Evolutionary conservation across 2,329 filamentous ascomycete genomes (phyloP).

Genomic region (Pseudogymnoascus sp.): DNA sequence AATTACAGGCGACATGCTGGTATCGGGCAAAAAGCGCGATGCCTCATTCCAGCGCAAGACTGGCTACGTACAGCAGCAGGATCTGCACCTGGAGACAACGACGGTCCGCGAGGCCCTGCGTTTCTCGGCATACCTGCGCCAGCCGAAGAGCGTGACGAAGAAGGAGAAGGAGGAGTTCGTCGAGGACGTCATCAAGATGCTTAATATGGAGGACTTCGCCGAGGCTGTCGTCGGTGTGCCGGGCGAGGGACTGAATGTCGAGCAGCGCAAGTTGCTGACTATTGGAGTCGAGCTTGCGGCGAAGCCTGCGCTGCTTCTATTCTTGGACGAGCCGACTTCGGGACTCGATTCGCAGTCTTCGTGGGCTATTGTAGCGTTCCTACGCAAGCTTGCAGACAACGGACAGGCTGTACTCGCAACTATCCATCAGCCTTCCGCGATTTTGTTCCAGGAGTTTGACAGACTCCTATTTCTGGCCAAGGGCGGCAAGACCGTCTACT

Average conservation of each 20-base stretch:
- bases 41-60: slow-evolving; percentile 84
- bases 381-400: slow-evolving; percentile 81
- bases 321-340: slow-evolving; percentile 91
- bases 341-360: slow-evolving; percentile 90
- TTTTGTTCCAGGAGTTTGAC: slow-evolving; percentile 88
- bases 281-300: slow-evolving; percentile 95
- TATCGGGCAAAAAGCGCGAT: slow-evolving; percentile 37
- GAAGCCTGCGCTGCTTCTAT: slow-evolving; percentile 80
- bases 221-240: slow-evolving; percentile 88
- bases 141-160: slow-evolving; percentile 62
- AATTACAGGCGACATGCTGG: slow-evolving; percentile 69
- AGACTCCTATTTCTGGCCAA: slow-evolving; percentile 68
- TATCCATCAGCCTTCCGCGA: slow-evolving; percentile 89
- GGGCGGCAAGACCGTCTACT: slow-evolving; percentile 73
- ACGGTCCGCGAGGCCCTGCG: slow-evolving; percentile 83
- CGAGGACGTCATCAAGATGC: slow-evolving; percentile 80
- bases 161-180: slow-evolving; percentile 82
- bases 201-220: slow-evolving; percentile 85
- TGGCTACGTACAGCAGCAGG: slow-evolving; percentile 88
- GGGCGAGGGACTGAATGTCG: slow-evolving; percentile 72
- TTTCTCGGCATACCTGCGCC: slow-evolving; percentile 80
- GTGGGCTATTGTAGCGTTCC: slow-evolving; percentile 80
- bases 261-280: slow-evolving; percentile 68
- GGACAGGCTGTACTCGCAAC: slow-evolving; percentile 90
- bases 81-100: slow-evolving; percentile 75